Base-by-base conservation (phyloP, 129 eudicot genomes). In the Pseudognaphalium luteoalbum region DNA sequence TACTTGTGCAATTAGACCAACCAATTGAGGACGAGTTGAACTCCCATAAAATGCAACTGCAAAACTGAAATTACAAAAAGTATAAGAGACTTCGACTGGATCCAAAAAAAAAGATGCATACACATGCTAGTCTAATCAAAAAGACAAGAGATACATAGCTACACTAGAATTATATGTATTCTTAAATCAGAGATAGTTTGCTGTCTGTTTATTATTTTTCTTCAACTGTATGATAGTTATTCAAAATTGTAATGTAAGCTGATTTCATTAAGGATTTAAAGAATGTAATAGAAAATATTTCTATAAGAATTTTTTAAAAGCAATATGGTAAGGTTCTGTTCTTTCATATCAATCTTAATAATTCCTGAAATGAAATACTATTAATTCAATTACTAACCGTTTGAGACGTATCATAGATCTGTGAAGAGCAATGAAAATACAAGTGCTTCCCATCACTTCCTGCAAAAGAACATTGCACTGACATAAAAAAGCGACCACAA, bases 11-110 rank as follows among this genome's bases (percentile, higher is more conserved):
- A 94, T 77, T 29, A 94, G 87, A 19, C 90, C 99, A 75, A 94
- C 99, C 81, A 94, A 76, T 42, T 89, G 99, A 80, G 99, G 94
- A 81, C 81, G 90, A 47, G 86, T 73, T 20, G 96, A 86, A 68
- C 83, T 85, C 69, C 99, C 99, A 78, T 77, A 89, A 66, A 94
- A 94, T 52, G 99, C 99, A 84, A 94, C 91, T 59, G 99, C 99
- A 78, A 86, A 91, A 59, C 99, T 94, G 94, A 51, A 83, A 29
- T 1, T 34, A 66, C 50, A 37, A 12, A 50, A 81, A 22, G 5
- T 28, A 16, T 72, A 32, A 81, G 66, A 41, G 61, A 57, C 69
- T 2, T 35, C 22, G 21, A 56, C 17, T 47, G 71, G 65, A 70
- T 65, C 66, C 59, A 20, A 32, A 72, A 29, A 47, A 25, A 0